Evolutionary conservation across 179 eudicot species (phyloP), one percentile per base, ranked within the genome.

Genomic region (Sideroxylon spinosum): DNA sequence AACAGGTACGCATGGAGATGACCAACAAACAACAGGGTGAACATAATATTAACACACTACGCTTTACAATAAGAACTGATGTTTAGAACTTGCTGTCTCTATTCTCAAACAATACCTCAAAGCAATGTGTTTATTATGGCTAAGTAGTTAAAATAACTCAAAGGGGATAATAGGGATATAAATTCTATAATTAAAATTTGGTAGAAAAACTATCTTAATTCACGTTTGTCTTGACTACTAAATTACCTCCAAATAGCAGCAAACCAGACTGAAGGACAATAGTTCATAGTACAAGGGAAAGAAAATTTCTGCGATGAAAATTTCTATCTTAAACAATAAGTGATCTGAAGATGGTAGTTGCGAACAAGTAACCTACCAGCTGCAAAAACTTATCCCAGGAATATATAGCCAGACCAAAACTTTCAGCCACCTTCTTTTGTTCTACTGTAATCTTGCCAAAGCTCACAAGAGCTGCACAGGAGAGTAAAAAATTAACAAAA

Each of bases 371-470:
- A 71, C 89, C 56, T 81, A 94, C 97, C 91, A 93, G 83, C 61
- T 78, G 88, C 85, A 92, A 80, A 83, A 95, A 95, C 11, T 90
- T 89, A 81, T 90, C 88, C 99, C 99, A 95, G 49, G 97, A 85
- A 78, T 87, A 90, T n/a, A 91, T 32, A 52, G 85, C 78, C 85
- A 92, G 48, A 50, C 89, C 91, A 73, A 84, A 88, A 57, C 76
- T 75, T 72, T 83, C 84, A 68, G 92, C 92, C 17, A 49, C 82
- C 71, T 85, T 78, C 84, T 82, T 91, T 74, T 92, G 93, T 59
- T 90, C 90, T 3, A 69, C 66, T 22, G 89, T 80, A 52, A 92
- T 86, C 79, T 86, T 85, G 23, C 97, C 94, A 78, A 95, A 95
- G 89, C 99, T 95, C 83, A 95, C 98, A 73, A 93, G 85, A 81